Conservation (phyloP, 192 early-diverging fungal species). For the Podila horticola region DNA sequence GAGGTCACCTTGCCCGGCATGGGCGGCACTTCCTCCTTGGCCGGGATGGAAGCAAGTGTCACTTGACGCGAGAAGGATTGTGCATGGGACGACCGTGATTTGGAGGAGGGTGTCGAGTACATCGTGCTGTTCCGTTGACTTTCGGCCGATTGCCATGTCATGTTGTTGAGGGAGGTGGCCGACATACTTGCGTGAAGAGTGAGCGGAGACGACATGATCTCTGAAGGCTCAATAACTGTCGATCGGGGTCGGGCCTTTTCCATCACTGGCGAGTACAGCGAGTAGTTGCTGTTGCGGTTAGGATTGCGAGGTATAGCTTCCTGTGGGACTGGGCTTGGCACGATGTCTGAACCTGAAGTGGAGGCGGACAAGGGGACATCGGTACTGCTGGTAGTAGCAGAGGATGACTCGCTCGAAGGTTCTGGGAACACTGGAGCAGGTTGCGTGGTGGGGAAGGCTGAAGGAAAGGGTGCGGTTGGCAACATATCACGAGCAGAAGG, state of each 20-base stretch:
- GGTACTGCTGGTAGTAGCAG: background rate
- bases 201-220: background rate
- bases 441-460: slow-evolving; percentile 16
- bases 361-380: background rate
- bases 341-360: background rate
- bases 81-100: background rate
- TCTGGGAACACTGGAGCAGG: slow-evolving; percentile 22
- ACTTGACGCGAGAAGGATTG: slow-evolving; percentile 31
- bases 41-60: slow-evolving; percentile 29
- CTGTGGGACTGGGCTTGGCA: background rate
- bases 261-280: slow-evolving; percentile 7
- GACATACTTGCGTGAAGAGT: background rate
- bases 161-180: background rate
- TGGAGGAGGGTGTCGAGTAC: background rate
- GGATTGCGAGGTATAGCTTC: background rate
- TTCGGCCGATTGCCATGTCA: slow-evolving; percentile 1
- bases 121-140: slow-evolving; percentile 3
- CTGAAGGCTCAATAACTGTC: slow-evolving; percentile 1
- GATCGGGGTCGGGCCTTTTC: slow-evolving; percentile 10
- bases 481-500: slow-evolving; percentile 21
- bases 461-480: slow-evolving; percentile 34
- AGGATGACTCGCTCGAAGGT: background rate
- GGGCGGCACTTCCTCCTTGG: slow-evolving; percentile 33
- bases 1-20: slow-evolving; percentile 42
- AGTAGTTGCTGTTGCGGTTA: slow-evolving; percentile 10